Percentiles rank a stretch among this genome's conserved stretches.
Evolutionary conservation across 73 alveolate genomes (phyloP).

Genomic region (Paramecium octaurelia): DNA sequence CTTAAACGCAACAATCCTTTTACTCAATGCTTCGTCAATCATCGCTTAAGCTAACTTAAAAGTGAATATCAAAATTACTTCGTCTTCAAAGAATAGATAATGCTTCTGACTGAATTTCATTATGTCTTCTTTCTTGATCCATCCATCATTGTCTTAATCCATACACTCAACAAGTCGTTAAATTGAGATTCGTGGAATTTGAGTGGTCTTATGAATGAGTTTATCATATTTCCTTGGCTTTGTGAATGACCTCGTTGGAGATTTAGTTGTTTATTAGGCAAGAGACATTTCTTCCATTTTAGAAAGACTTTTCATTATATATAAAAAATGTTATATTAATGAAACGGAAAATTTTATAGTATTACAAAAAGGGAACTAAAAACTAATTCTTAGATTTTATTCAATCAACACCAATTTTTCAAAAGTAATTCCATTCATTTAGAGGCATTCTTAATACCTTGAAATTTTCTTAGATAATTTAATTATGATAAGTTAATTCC

Average conservation of each 20-base stretch:
- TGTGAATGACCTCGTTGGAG: background rate
- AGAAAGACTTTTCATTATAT: background rate
- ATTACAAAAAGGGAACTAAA: background rate
- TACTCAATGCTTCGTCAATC: conserved; percentile 39
- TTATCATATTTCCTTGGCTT: conserved; percentile 41
- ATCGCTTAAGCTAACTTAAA: background rate
- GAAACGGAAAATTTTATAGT: background rate
- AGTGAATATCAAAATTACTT: background rate
- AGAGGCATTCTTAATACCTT: background rate
- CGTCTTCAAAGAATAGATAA: background rate
- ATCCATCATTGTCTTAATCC: conserved; percentile 45
- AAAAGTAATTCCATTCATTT: background rate
- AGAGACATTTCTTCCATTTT: background rate
- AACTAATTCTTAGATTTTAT: background rate
- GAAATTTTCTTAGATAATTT: background rate
- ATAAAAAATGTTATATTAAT: background rate
- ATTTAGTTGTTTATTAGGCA: background rate
- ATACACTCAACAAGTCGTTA: background rate
- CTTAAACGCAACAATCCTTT: conserved; percentile 34
- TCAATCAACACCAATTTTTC: background rate
- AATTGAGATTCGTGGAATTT: conserved; percentile 19
- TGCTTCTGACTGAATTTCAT: conserved; percentile 19
- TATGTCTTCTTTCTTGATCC: conserved; percentile 1
- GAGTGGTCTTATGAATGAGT: background rate
- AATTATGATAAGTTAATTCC: background rate